Evolutionary conservation across 495 filamentous ascomycete species (phyloP), one percentile per base, ranked within the genome.

Genomic region (Cairneyella variabilis): DNA sequence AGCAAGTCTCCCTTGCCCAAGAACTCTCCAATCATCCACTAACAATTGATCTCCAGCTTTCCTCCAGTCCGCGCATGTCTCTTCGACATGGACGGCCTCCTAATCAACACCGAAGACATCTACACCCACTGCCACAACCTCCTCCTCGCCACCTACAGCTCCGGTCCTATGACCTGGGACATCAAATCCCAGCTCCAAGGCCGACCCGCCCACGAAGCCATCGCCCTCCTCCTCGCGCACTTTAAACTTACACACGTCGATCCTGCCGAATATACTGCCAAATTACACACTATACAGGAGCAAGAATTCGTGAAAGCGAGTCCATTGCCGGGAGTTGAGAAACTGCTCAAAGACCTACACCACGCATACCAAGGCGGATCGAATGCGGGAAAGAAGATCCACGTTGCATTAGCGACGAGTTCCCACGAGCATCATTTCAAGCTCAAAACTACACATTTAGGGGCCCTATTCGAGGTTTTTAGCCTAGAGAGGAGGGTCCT

Each of bases 21-120:
- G 1, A 42, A 37, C 37, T 6, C 8, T 43, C 32, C 14, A 34
- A 40, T 23, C 45, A 32, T 32, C 28, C 28, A 32, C 14, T 14
- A 7, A 6, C 52, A 20, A 61, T 30, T 32, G 0, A 30, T 17
- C 37, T 6, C 5, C 57, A 60, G 61, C 48, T 64, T 65, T 16
- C 90, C 89, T n/a, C 84, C 84, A 45, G 80, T 98, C 51, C 82
- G 89, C 51, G 93, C 93, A 50, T 96, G 90, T 71, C 85, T 98
- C 51, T 98, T 98, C 65, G 93, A 98, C 75, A 95, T 98, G 90
- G 93, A 98, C 64, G 93, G 93, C 41, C 83, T 98, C 14, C 78
- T 98, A n/a, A 84, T 98, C 58, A 85, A 97, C 69, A 90, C 89
- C 10, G 93, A 98, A 64, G 93, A 98, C 66, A 79, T 89, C 46